These are phyloP conservation scores for Bimuria novae-zelandiae DNA, from an alignment of 2,329 filamentous ascomycete species.

Conservation along the genomic window DNA sequence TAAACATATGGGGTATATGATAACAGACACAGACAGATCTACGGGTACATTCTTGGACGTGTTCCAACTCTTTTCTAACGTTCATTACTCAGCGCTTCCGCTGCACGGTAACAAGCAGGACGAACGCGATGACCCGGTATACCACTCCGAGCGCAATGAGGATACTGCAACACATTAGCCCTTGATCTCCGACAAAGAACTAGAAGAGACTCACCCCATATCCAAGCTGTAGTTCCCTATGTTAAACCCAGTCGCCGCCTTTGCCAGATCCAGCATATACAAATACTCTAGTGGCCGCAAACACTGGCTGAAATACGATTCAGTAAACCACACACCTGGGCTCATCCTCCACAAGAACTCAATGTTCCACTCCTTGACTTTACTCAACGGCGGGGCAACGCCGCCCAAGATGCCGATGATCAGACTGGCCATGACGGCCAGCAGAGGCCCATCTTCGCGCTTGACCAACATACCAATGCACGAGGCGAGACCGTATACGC, in stretches of 20 bases:
- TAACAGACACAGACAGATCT: neutral
- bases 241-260: slow-evolving; percentile 51
- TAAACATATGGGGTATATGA: slow-evolving; percentile 3
- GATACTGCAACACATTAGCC: slow-evolving; percentile 3
- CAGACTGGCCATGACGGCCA: slow-evolving; percentile 60
- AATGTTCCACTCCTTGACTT: slow-evolving; percentile 58
- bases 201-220: slow-evolving; percentile 29
- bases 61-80: too few relatives aligned
- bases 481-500: slow-evolving; percentile 61
- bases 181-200: neutral
- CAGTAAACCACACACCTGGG: slow-evolving; percentile 61
- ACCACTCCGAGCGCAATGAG: slow-evolving; percentile 8
- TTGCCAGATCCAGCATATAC: slow-evolving; percentile 48
- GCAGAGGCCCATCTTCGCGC: slow-evolving; percentile 61
- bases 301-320: slow-evolving; percentile 61
- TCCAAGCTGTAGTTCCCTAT: slow-evolving; percentile 54
- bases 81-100: slow-evolving; percentile 9
- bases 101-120: slow-evolving; percentile 10
- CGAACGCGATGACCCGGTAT: slow-evolving; percentile 10
- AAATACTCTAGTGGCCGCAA: slow-evolving; percentile 56
- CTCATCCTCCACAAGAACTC: slow-evolving; percentile 61
- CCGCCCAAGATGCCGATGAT: slow-evolving; percentile 61
- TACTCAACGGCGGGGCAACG: slow-evolving; percentile 56
- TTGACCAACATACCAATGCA: slow-evolving; percentile 59
- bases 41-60: too few relatives aligned